phyloP scores from a whole-genome alignment of 2,329 filamentous ascomycete species.

The Fusarium lyarnte region DNA sequence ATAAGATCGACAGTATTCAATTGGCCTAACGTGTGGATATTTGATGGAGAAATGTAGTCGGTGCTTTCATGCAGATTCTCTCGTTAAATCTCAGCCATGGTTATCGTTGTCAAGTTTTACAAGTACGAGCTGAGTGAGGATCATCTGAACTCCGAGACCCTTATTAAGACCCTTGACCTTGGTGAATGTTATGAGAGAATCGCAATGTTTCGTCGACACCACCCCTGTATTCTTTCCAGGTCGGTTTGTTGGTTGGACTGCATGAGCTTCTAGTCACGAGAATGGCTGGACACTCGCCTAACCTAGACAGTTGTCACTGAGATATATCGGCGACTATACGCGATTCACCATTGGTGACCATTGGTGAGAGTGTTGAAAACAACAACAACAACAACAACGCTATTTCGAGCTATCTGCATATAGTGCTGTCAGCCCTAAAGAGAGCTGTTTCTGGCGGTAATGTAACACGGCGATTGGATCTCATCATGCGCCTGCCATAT shows the following conservation, averaged over 20 bases:
- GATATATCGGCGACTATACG: conserved; percentile 28
- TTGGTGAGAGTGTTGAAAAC: background rate
- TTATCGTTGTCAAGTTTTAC: background rate
- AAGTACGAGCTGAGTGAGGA: background rate
- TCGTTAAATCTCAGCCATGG: background rate
- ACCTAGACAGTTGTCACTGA: background rate
- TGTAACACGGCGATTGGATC: conserved; percentile 20
- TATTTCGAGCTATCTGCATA: background rate
- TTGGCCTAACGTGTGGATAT: conserved; percentile 13
- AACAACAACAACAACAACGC: background rate
- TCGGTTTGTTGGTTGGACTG: conserved; percentile 12
- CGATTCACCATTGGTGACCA: conserved; percentile 24
- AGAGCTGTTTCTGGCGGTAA: conserved; percentile 14
- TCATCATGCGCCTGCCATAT: conserved; percentile 19
- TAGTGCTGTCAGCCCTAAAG: background rate
- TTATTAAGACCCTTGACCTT: conserved; percentile 2
- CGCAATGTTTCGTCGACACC: conserved; percentile 18
- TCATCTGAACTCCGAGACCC: conserved; percentile 22
- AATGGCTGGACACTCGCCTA: background rate
- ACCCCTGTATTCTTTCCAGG: background rate
- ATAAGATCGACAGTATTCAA: conserved; percentile 7
- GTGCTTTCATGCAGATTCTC: conserved; percentile 13
- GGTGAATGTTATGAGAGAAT: conserved; percentile 3
- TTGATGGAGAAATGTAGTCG: conserved; percentile 6
- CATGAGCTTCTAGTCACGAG: conserved; percentile 28